phyloP scores from a whole-genome alignment of 768 basidiomycete species.

The Pisolithus marmoratus region DNA sequence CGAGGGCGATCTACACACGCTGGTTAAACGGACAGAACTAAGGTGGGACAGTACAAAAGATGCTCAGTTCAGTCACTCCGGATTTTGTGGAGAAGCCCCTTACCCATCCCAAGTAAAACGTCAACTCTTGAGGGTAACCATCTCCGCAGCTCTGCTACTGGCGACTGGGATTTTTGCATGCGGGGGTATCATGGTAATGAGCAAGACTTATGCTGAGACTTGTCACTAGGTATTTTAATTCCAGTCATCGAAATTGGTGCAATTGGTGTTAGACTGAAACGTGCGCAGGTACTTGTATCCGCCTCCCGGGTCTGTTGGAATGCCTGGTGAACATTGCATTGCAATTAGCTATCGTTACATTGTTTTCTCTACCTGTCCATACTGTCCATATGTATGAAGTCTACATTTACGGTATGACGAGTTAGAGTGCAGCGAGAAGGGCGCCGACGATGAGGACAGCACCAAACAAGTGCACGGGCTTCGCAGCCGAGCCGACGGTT shows the following conservation, averaged over 20 bases:
- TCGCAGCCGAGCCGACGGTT: conserved; percentile 10
- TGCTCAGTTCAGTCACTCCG: background rate
- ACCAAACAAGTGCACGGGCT: conserved; percentile 16
- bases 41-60: background rate
- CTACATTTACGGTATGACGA: background rate
- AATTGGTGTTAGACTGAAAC: no score
- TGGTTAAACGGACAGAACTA: conserved; percentile 57
- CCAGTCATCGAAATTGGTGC: no score
- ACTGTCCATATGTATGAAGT: background rate
- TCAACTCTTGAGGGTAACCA: conserved; percentile 48
- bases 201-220: no score
- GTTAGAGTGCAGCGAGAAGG: conserved; percentile 15
- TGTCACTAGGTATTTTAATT: no score
- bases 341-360: no score
- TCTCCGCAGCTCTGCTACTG: conserved; percentile 47
- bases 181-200: conserved; percentile 32
- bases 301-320: no score
- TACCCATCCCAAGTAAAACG: conserved; percentile 61
- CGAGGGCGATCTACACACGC: conserved; percentile 60
- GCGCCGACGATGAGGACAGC: conserved; percentile 16
- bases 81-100: conserved; percentile 6
- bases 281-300: no score
- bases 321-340: no score
- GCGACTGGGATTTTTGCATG: conserved; percentile 56
- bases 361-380: background rate